These are phyloP conservation scores for Macaranga tanarius DNA, from an alignment of 441 rosid genomes.

Conservation along the genomic window DNA sequence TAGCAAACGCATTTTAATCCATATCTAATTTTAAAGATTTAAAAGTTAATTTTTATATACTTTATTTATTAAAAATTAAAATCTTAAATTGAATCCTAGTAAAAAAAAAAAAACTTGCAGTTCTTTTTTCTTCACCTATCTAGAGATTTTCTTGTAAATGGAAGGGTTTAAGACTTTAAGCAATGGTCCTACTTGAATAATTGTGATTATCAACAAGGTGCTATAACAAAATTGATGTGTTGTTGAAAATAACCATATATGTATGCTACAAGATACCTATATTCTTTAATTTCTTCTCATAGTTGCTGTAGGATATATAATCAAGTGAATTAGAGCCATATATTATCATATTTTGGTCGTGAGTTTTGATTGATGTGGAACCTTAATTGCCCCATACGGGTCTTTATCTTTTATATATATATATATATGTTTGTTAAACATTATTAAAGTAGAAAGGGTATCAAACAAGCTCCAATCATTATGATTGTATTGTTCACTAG, in stretches of 20 bases:
- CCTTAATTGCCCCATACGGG: constrained; percentile 8
- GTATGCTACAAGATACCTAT: not conserved
- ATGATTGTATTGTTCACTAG: too few species aligned
- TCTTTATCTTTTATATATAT: not conserved
- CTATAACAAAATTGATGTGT: constrained; percentile 12
- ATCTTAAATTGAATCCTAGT: too few species aligned
- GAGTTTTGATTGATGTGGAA: constrained; percentile 7
- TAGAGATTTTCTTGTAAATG: not conserved
- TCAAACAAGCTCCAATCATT: not conserved
- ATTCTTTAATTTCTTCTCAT: not conserved
- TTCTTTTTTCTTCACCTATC: too few species aligned
- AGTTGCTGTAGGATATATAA: too few species aligned
- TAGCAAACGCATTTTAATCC: too few species aligned
- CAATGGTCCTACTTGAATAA: not conserved
- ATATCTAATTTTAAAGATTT: too few species aligned
- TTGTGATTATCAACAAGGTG: constrained; percentile 1
- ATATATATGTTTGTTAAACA: too few species aligned
- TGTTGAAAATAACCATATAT: constrained; percentile 12
- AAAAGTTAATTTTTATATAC: too few species aligned
- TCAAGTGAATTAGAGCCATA: constrained; percentile 14
- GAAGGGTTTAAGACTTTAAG: not conserved
- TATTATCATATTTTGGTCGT: not conserved
- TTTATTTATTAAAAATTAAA: too few species aligned
- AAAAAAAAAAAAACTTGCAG: too few species aligned
- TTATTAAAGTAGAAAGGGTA: too few species aligned